Percentiles rank a stretch among this genome's conserved stretches.
These are phyloP conservation scores for Ophiostoma triangulosporum DNA, from an alignment of 2,329 filamentous ascomycete genomes.

Conservation along the genomic window DNA sequence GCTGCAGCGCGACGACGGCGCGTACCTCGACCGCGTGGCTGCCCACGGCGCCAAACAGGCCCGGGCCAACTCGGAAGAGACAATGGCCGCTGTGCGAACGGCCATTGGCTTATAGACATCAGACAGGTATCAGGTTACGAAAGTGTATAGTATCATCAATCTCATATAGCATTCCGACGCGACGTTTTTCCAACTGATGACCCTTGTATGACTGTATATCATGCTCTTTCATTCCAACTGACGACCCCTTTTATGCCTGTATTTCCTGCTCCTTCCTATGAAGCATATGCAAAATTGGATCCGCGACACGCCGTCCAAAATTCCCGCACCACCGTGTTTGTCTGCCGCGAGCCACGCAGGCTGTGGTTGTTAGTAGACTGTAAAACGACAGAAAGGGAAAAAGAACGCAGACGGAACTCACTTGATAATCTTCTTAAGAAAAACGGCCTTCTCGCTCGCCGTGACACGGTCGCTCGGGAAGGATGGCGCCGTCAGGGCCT, in stretches of 20 bases:
- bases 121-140: too few species aligned
- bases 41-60: constrained; percentile 47
- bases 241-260: too few species aligned
- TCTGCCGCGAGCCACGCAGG: constrained; percentile 48
- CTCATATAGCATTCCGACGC: too few species aligned
- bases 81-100: constrained; percentile 38
- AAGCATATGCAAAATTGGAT: constrained; percentile 46
- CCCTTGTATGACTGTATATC: too few species aligned
- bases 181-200: not conserved
- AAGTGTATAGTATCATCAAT: not conserved
- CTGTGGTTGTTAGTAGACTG: constrained; percentile 15
- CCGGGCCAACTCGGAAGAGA: constrained; percentile 42
- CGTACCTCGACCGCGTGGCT: constrained; percentile 37
- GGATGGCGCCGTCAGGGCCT: constrained; percentile 38
- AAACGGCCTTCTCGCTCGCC: constrained; percentile 44
- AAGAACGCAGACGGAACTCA: constrained; percentile 18
- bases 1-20: constrained; percentile 22
- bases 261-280: constrained; percentile 15
- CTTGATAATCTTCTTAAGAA: constrained; percentile 53
- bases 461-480: constrained; percentile 49
- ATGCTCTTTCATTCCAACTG: not conserved
- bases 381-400: not conserved
- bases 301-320: constrained; percentile 60
- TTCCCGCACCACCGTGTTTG: constrained; percentile 54
- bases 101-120: constrained; percentile 39